Evolutionary conservation across 2,329 filamentous ascomycete species (phyloP).

Genomic region (Basipetospora chlamydospora): DNA sequence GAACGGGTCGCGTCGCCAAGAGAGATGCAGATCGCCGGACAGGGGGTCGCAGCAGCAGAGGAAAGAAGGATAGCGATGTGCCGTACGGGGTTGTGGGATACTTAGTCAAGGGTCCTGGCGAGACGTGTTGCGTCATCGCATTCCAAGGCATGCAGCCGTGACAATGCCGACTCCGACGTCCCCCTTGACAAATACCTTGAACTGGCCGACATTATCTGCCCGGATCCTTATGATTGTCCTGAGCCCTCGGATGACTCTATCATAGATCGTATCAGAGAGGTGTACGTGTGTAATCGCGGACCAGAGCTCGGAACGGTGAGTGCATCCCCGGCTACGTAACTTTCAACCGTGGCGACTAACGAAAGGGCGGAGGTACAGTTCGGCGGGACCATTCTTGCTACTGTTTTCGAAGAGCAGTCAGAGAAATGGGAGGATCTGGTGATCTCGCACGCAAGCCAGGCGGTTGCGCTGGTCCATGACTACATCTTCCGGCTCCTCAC

Average conservation of each 20-base stretch:
- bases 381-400: constrained; percentile 23
- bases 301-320: constrained; percentile 38
- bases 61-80: too few species aligned
- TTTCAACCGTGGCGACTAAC: not conserved
- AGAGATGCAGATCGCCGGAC: too few species aligned
- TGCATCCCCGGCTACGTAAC: too few species aligned
- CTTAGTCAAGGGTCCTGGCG: too few species aligned
- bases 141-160: too few species aligned
- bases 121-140: too few species aligned
- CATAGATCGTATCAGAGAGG: too few species aligned
- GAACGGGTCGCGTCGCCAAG: too few species aligned
- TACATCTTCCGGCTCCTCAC: constrained; percentile 32
- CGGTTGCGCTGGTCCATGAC: constrained; percentile 34
- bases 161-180: constrained; percentile 4
- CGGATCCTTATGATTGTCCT: constrained; percentile 10
- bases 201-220: constrained; percentile 15
- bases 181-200: constrained; percentile 8
- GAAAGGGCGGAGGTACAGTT: too few species aligned
- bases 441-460: constrained; percentile 31
- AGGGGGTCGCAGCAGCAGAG: too few species aligned
- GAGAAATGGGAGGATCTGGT: constrained; percentile 36
- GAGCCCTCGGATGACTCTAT: constrained; percentile 17
- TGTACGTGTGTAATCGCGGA: constrained; percentile 30
- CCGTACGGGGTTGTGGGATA: too few species aligned
- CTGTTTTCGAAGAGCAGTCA: constrained; percentile 37